Evolutionary conservation across 331 rosid species (phyloP), one percentile per base, ranked within the genome.

Genomic region (Quercus tomentella): DNA sequence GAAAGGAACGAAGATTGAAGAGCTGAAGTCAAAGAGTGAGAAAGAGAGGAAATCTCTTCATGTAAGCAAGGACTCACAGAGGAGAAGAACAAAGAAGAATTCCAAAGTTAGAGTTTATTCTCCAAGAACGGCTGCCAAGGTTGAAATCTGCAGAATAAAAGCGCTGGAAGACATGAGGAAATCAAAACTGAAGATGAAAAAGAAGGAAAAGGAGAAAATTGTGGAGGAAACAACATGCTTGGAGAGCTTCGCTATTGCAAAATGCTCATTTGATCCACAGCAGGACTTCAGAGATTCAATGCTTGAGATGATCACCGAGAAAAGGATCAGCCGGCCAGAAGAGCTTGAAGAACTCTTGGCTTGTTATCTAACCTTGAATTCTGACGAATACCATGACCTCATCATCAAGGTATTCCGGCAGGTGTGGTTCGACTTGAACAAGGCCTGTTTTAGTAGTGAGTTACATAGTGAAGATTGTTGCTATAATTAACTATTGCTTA

Each of bases 231-330:
- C 73, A 70, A 72, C 77, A 70, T 85, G 76, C n/a, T 77, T 85
- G 77, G 93, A 88, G 70, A 93, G 93, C 81, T 91, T 88, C 81
- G 97, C 97, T 23, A 96, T 96, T 69, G 93, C 92, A 56, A 96
- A 93, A 82, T 81, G 92, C 55, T 91, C 99, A 9, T 78, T 72
- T 6, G 86, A 93, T 31, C 98, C 96, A 30, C 92, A 77, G 58
- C 73, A 93, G 74, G 99, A 96, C 82, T 96, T 96, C 88, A 90
- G 92, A 82, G 98, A 93, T 21, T 96, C 99, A 70, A 96, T 96
- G 96, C 83, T 93, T 18, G 98, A 96, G 85, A 96, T 96, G 99
- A 90, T 96, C 41, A 86, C 22, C 71, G 97, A 89, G 89, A 90
- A 84, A 54, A 80, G 83, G 80, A 84, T 93, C 25, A 87, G 82